phyloP scores from a whole-genome alignment of 306 rosid species.

The Cucumis melo region DNA sequence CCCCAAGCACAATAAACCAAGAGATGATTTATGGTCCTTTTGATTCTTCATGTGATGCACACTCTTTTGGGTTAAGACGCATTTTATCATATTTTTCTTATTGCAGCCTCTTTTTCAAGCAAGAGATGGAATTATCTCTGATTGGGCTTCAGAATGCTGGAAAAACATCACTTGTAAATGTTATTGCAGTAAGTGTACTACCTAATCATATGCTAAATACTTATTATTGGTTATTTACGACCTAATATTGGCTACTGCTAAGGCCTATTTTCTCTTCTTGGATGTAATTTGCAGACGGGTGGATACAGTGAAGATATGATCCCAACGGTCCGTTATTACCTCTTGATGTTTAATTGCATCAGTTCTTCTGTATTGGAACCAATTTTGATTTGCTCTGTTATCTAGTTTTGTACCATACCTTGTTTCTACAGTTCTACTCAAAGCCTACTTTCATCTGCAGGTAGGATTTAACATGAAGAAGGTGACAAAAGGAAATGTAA shows the following conservation, averaged over 20 bases:
- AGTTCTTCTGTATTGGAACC: background rate
- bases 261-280: constrained; percentile 11
- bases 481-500: constrained; percentile 59
- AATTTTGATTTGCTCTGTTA: background rate
- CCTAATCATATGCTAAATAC: background rate
- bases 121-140: constrained; percentile 63
- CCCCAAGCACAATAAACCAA: background rate
- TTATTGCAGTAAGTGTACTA: constrained; percentile 43
- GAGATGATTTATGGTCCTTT: background rate
- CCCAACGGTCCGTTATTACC: constrained; percentile 39
- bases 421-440: background rate
- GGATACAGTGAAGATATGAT: constrained; percentile 71
- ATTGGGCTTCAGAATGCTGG: constrained; percentile 73
- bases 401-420: background rate
- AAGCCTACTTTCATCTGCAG: constrained; percentile 16
- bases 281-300: constrained; percentile 30
- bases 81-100: background rate
- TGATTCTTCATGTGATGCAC: background rate
- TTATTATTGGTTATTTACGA: background rate
- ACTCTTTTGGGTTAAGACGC: background rate
- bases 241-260: constrained; percentile 6
- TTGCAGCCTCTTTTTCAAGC: constrained; percentile 52
- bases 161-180: constrained; percentile 64
- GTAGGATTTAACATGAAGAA: constrained; percentile 70
- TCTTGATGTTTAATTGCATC: background rate